Percentiles rank a stretch among this genome's conserved stretches.
These are phyloP conservation scores for Fusarium kyushuense DNA, from an alignment of 2,329 filamentous ascomycete genomes.

Conservation along the genomic window DNA sequence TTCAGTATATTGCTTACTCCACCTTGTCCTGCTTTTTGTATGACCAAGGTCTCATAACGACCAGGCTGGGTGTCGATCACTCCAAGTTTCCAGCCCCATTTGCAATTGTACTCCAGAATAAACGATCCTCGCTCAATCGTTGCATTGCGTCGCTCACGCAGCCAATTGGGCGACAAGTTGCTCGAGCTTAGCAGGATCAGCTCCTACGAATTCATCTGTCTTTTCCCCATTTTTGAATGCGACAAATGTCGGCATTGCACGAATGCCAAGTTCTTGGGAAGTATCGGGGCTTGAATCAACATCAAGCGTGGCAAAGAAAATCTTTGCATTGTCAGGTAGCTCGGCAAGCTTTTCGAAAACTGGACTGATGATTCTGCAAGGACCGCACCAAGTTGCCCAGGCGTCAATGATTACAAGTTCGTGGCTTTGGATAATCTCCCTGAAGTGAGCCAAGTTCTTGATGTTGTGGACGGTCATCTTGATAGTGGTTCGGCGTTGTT, in stretches of 20 bases:
- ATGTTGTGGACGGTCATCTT: neutral
- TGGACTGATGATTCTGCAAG: constrained; percentile 13
- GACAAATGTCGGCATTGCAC: constrained; percentile 16
- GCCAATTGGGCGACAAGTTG: fast-evolving
- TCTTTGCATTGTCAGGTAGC: fast-evolving
- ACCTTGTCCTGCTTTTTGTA: too few relatives aligned
- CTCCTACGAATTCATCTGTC: neutral
- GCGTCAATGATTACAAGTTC: constrained; percentile 1
- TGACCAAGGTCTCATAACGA: too few relatives aligned
- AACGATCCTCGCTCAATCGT: too few relatives aligned
- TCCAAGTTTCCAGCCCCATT: too few relatives aligned
- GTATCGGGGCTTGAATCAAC: neutral
- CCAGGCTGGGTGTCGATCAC: too few relatives aligned
- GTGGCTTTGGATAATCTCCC: neutral
- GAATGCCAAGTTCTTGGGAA: neutral
- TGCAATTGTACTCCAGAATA: too few relatives aligned
- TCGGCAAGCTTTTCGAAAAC: neutral
- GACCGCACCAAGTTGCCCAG: constrained; percentile 24
- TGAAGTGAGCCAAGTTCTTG: neutral
- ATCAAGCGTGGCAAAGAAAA: constrained; percentile 7
- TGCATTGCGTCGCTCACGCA: too few relatives aligned
- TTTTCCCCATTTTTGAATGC: constrained; percentile 8
- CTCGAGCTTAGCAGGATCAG: neutral
- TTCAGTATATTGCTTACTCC: too few relatives aligned
- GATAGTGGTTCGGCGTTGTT: neutral